phyloP scores from a whole-genome alignment of 768 basidiomycete genomes.

The Trametes gibbosa region DNA sequence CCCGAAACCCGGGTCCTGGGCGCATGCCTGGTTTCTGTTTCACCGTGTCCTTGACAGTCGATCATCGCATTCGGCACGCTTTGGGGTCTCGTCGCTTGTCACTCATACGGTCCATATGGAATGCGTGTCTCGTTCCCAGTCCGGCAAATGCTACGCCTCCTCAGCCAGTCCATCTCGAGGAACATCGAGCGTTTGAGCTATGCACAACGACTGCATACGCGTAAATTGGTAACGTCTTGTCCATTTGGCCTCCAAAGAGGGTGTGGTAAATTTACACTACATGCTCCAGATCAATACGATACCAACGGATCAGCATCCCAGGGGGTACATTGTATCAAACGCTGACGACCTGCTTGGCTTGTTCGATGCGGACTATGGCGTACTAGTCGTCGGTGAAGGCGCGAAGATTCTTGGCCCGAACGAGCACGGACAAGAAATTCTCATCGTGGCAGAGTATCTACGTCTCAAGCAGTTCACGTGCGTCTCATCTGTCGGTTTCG shows the following conservation, averaged over 20 bases:
- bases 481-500: slow-evolving; percentile 31
- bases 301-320: slow-evolving; percentile 62
- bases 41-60: slow-evolving; percentile 49
- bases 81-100: slow-evolving; percentile 80
- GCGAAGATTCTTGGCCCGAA: slow-evolving; percentile 69
- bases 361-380: slow-evolving; percentile 77
- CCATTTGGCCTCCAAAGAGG: background rate
- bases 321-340: slow-evolving; percentile 77
- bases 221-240: slow-evolving; percentile 59
- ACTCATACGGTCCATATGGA: slow-evolving; percentile 73
- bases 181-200: slow-evolving; percentile 80
- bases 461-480: slow-evolving; percentile 69
- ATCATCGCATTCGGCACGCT: slow-evolving; percentile 76
- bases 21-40: background rate
- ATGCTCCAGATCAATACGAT: slow-evolving; percentile 64
- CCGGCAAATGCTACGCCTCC: slow-evolving; percentile 74
- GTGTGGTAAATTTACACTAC: background rate
- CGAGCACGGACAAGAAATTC: slow-evolving; percentile 71
- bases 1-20: background rate
- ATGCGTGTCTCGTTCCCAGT: slow-evolving; percentile 86
- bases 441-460: slow-evolving; percentile 78
- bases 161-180: slow-evolving; percentile 76
- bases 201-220: slow-evolving; percentile 67
- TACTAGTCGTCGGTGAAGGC: slow-evolving; percentile 69
- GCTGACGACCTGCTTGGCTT: slow-evolving; percentile 74